phyloP scores from a whole-genome alignment of 176 grass and related monocot genomes.

The Oryza nivara region DNA sequence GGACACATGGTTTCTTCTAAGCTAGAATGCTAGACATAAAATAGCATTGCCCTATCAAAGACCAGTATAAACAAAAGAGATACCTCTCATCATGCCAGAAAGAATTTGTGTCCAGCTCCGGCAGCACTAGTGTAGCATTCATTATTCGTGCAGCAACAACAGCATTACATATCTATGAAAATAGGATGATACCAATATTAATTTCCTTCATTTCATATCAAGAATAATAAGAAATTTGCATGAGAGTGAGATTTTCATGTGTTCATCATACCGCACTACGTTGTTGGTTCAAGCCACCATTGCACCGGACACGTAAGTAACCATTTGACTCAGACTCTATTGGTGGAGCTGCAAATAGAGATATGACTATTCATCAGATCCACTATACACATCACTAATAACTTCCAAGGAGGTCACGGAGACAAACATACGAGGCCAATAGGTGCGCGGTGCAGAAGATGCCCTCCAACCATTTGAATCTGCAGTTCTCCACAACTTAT shows the following conservation, averaged over 20 bases:
- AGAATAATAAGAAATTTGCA: constrained; percentile 35
- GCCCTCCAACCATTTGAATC: constrained; percentile 93
- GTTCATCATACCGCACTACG: constrained; percentile 77
- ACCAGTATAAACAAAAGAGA: constrained; percentile 6
- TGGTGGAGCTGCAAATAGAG: constrained; percentile 78
- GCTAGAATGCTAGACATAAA: constrained; percentile 3
- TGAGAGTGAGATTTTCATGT: constrained; percentile 18
- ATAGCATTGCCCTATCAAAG: not conserved
- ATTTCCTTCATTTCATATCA: constrained; percentile 22
- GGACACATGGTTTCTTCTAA: not conserved
- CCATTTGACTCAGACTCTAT: constrained; percentile 73
- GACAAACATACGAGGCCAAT: constrained; percentile 73
- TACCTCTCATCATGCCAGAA: constrained; percentile 98
- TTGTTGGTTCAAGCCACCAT: constrained; percentile 97
- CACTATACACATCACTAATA: constrained; percentile 22
- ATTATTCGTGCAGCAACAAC: constrained; percentile 96
- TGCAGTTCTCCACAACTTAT: constrained; percentile 83
- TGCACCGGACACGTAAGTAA: constrained; percentile 90
- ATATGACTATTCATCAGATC: constrained; percentile 28
- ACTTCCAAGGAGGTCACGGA: constrained; percentile 11
- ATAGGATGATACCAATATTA: constrained; percentile 27
- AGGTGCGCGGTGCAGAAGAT: constrained; percentile 82
- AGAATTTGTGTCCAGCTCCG: constrained; percentile 96
- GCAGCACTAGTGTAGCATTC: constrained; percentile 94
- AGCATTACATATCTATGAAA: constrained; percentile 98